Evolutionary conservation across 441 rosid genomes (phyloP).

Genomic region (Pelargonium australe): DNA sequence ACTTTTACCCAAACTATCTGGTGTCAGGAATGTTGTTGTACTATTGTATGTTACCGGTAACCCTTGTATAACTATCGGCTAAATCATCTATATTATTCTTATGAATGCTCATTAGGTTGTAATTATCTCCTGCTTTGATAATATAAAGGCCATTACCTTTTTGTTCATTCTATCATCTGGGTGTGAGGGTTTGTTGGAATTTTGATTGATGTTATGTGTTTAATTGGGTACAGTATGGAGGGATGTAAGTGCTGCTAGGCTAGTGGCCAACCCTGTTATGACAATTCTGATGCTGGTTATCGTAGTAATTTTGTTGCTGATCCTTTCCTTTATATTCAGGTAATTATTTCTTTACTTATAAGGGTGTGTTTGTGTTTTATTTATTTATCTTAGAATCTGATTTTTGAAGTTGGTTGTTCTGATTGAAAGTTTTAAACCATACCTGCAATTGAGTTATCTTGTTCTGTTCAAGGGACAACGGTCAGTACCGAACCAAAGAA

Average conservation of each 20-base stretch:
- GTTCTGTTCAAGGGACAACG: not conserved
- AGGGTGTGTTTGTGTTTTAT: too few relatives aligned
- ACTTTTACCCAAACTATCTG: not conserved
- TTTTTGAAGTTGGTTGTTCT: not conserved
- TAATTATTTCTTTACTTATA: too few relatives aligned
- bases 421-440: not conserved
- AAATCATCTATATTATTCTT: too few relatives aligned
- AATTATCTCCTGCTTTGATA: not conserved
- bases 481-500: not conserved
- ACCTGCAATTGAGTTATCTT: not conserved
- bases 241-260: slow-evolving; percentile 79
- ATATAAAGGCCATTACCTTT: too few relatives aligned
- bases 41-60: not conserved
- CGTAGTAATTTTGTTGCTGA: slow-evolving; percentile 93
- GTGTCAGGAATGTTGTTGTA: not conserved
- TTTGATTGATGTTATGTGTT: not conserved
- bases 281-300: slow-evolving; percentile 65
- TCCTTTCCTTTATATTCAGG: slow-evolving; percentile 85
- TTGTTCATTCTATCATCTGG: too few relatives aligned
- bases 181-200: not conserved
- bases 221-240: slow-evolving; percentile 51
- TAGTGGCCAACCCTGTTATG: slow-evolving; percentile 82
- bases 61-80: not conserved
- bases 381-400: not conserved
- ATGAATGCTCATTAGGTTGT: too few relatives aligned